Evolutionary conservation across 2,329 filamentous ascomycete species (phyloP).

Genomic region (Calonectria henricotiae): DNA sequence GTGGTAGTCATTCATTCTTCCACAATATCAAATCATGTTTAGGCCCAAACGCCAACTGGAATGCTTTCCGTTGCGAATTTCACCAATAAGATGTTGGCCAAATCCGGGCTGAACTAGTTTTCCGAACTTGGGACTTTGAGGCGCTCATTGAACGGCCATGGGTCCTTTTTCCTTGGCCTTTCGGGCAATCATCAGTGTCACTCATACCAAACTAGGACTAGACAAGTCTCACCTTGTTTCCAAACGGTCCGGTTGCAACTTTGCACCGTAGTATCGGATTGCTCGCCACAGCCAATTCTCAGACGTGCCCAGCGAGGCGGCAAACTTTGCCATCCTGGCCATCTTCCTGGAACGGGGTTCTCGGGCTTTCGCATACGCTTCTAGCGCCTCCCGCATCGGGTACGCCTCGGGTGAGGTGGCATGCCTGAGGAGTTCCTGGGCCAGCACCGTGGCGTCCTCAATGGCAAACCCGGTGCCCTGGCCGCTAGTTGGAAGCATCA

Average conservation of each 20-base stretch:
- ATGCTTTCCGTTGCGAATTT: not conserved
- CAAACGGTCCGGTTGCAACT: slow-evolving; percentile 38
- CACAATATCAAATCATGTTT: not conserved
- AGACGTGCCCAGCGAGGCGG: slow-evolving; percentile 39
- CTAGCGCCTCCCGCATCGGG: slow-evolving; percentile 37
- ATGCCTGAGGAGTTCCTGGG: slow-evolving; percentile 41
- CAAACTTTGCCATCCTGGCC: slow-evolving; percentile 41
- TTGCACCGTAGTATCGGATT: slow-evolving; percentile 43
- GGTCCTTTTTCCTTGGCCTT: slow-evolving; percentile 37
- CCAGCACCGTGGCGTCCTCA: slow-evolving; percentile 50
- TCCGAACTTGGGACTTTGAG: slow-evolving; percentile 37
- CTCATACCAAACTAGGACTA: not conserved
- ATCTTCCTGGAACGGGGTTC: slow-evolving; percentile 48
- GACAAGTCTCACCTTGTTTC: slow-evolving; percentile 28
- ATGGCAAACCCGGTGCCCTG: slow-evolving; percentile 51
- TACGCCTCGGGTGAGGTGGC: not conserved
- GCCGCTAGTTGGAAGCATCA: slow-evolving; percentile 51
- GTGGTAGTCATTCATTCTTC: not conserved
- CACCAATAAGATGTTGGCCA: not conserved
- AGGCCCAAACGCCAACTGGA: slow-evolving; percentile 1
- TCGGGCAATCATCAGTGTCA: slow-evolving; percentile 27
- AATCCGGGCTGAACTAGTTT: not conserved
- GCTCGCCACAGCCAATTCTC: slow-evolving; percentile 42
- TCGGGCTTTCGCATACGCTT: slow-evolving; percentile 44
- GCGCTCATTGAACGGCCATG: slow-evolving; percentile 46